These are phyloP conservation scores for Zymoseptoria crescenta DNA, from an alignment of 2,329 filamentous ascomycete genomes.

Conservation along the genomic window DNA sequence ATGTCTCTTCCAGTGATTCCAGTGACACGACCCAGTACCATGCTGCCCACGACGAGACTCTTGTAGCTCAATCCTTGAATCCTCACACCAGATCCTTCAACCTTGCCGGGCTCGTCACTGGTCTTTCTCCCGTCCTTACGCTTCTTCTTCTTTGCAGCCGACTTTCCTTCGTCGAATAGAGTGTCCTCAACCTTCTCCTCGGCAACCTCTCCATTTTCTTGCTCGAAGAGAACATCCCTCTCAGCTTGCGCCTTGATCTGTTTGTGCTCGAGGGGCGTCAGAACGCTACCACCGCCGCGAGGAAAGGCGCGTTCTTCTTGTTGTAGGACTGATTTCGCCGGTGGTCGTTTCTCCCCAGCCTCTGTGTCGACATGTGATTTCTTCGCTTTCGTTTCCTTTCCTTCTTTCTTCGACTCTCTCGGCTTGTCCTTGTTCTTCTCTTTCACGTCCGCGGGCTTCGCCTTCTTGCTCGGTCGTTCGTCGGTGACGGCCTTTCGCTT, in stretches of 20 bases:
- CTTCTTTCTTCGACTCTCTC: constrained; percentile 12
- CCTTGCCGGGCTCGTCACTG: constrained; percentile 30
- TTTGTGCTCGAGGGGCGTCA: constrained; percentile 92
- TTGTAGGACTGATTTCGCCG: constrained; percentile 43
- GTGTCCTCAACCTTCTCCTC: constrained; percentile 44
- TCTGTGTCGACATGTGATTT: constrained; percentile 16
- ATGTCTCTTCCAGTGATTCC: constrained; percentile 74
- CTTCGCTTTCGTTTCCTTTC: constrained; percentile 16
- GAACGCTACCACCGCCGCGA: constrained; percentile 78
- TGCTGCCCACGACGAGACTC: constrained; percentile 75
- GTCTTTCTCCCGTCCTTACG: constrained; percentile 33
- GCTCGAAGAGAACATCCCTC: constrained; percentile 84
- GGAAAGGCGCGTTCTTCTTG: constrained; percentile 89
- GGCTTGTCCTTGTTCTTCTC: constrained; percentile 5
- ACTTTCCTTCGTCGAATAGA: constrained; percentile 35
- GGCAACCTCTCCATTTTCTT: constrained; percentile 55
- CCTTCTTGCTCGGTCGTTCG: constrained; percentile 30
- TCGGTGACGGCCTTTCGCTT: constrained; percentile 40
- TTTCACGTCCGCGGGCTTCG: constrained; percentile 23
- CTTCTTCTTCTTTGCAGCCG: constrained; percentile 40
- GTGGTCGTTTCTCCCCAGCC: constrained; percentile 21
- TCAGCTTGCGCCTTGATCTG: constrained; percentile 92
- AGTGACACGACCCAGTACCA: constrained; percentile 79
- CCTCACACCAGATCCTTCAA: constrained; percentile 48
- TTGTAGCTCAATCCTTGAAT: constrained; percentile 73